Percentiles rank a stretch among this genome's conserved stretches.
phyloP scores from a whole-genome alignment of 2,329 filamentous ascomycete genomes.

The Lithohypha guttulata region DNA sequence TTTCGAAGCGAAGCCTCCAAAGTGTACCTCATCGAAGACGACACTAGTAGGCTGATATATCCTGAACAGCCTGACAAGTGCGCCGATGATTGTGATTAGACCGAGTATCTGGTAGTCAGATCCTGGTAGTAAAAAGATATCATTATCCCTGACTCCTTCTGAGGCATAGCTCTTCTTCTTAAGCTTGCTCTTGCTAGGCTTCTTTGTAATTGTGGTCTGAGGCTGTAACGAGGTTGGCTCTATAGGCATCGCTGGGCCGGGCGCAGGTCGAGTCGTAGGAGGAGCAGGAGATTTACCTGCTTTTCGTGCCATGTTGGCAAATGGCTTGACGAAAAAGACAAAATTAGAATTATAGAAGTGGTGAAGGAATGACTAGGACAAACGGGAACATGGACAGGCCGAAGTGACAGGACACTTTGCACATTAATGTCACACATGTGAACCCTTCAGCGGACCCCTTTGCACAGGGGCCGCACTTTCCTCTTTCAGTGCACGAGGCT shows the following conservation, averaged over 20 bases:
- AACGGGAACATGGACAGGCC: neutral
- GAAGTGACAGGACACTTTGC: conserved; percentile 6
- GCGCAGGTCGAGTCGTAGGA: conserved; percentile 3
- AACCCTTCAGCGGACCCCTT: too few relatives aligned
- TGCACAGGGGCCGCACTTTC: too few relatives aligned
- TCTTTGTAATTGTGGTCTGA: conserved; percentile 3
- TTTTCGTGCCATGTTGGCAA: conserved; percentile 9
- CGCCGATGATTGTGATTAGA: conserved; percentile 61
- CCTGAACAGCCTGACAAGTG: conserved; percentile 76
- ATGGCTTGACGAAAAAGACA: neutral
- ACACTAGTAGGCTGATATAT: conserved; percentile 95
- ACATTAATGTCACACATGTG: too few relatives aligned
- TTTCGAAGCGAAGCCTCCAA: conserved; percentile 94
- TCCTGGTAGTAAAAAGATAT: conserved; percentile 75
- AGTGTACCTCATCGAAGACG: conserved; percentile 98
- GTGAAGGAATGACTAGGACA: conserved; percentile 1
- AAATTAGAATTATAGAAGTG: neutral
- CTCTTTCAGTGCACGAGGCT: neutral
- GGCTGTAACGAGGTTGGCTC: conserved; percentile 1
- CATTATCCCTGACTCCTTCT: conserved; percentile 63
- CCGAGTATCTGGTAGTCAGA: conserved; percentile 73
- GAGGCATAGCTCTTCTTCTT: conserved; percentile 35
- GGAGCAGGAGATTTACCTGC: conserved; percentile 7
- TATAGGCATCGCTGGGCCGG: neutral
- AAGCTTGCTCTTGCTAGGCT: conserved; percentile 13